These are phyloP conservation scores for Aspergillus sparsus DNA, from an alignment of 495 filamentous ascomycete species.

Conservation along the genomic window DNA sequence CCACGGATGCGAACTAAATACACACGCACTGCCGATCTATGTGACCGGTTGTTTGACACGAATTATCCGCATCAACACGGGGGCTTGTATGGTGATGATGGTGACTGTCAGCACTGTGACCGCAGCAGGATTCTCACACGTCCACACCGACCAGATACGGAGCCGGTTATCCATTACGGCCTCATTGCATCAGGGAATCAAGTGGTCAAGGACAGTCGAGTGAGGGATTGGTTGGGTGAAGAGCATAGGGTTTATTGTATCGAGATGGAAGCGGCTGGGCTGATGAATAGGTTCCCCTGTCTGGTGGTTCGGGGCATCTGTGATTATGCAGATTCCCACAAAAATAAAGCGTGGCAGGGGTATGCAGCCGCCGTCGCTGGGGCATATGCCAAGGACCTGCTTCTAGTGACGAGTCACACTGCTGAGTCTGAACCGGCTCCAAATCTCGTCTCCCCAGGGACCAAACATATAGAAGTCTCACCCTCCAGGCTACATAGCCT, in stretches of 20 bases:
- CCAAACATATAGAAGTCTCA: too few relatives aligned
- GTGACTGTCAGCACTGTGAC: not conserved
- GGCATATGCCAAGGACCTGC: constrained; percentile 1
- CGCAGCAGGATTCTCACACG: not conserved
- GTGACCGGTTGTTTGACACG: not conserved
- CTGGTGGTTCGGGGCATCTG: not conserved
- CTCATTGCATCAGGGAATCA: constrained; percentile 22
- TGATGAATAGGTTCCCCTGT: not conserved
- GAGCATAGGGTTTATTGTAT: not conserved
- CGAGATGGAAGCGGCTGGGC: constrained; percentile 3
- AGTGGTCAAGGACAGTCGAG: constrained; percentile 17
- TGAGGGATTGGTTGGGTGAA: not conserved
- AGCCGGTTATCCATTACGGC: constrained; percentile 15
- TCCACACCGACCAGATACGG: not conserved
- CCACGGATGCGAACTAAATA: not conserved
- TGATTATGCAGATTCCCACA: constrained; percentile 8
- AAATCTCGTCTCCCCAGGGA: not conserved
- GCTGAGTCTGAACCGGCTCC: not conserved
- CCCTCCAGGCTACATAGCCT: too few relatives aligned
- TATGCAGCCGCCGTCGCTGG: not conserved
- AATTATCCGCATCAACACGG: not conserved
- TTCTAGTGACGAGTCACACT: not conserved
- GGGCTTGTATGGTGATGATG: not conserved
- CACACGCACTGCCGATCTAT: not conserved
- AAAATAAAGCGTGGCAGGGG: constrained; percentile 1